phyloP scores from a whole-genome alignment of 164 flowering plant genomes.

The Berberis thunbergii region DNA sequence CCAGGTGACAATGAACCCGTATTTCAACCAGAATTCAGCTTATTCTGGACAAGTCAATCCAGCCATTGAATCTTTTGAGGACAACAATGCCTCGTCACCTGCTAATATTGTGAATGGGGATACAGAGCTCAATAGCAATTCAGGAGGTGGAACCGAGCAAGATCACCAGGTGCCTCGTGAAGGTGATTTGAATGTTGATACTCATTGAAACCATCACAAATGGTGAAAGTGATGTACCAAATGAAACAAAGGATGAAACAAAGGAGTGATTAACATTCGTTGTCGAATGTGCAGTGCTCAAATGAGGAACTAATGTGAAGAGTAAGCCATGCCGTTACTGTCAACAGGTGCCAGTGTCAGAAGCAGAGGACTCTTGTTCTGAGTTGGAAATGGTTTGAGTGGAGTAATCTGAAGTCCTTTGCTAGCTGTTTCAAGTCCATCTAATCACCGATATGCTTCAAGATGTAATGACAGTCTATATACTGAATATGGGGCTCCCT shows the following conservation, averaged over 20 bases:
- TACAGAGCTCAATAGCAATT: slow-evolving; percentile 5
- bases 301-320: too few species aligned
- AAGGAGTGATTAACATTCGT: too few species aligned
- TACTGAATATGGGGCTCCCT: too few species aligned
- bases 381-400: too few species aligned
- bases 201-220: not conserved
- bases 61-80: slow-evolving; percentile 10
- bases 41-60: slow-evolving; percentile 14
- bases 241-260: slow-evolving; percentile 14
- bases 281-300: too few species aligned
- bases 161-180: slow-evolving; percentile 11
- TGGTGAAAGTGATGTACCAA: slow-evolving; percentile 3
- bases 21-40: slow-evolving; percentile 13
- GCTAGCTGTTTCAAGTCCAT: too few species aligned
- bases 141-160: slow-evolving; percentile 9
- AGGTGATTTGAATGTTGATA: slow-evolving; percentile 14
- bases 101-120: slow-evolving; percentile 1
- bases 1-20: slow-evolving; percentile 26
- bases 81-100: slow-evolving; percentile 1
- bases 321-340: too few species aligned
- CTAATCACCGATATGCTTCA: too few species aligned
- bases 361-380: too few species aligned
- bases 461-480: too few species aligned
- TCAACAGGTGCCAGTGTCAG: too few species aligned
- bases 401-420: too few species aligned